Percentiles rank a stretch among this genome's conserved stretches.
These are phyloP conservation scores for Zelopaecilomyces penicillatus DNA, from an alignment of 2,329 filamentous ascomycete genomes.

Conservation along the genomic window DNA sequence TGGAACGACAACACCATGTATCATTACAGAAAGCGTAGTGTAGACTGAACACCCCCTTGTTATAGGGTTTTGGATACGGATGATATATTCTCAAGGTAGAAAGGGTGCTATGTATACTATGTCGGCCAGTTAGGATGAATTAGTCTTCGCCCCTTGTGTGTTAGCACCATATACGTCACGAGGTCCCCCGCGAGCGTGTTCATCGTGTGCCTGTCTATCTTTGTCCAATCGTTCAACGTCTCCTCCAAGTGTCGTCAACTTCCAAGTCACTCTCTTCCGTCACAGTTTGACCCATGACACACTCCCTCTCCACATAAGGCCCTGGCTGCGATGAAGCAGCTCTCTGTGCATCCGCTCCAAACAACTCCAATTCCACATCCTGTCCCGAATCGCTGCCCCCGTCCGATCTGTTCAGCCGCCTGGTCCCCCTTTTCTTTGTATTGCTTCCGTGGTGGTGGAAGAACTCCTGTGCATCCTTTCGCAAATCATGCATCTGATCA, in stretches of 20 bases:
- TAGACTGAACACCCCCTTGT: no score
- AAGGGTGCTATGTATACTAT: no score
- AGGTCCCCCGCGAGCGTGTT: background rate
- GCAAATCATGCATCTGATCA: constrained; percentile 27
- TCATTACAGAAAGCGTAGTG: no score
- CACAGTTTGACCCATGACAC: constrained; percentile 29
- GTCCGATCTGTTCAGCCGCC: constrained; percentile 19
- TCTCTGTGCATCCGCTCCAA: constrained; percentile 12
- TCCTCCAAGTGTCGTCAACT: constrained; percentile 5
- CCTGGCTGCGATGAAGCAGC: constrained; percentile 9
- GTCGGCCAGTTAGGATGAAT: no score
- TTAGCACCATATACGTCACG: no score
- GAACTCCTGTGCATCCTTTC: constrained; percentile 24
- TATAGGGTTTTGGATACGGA: no score
- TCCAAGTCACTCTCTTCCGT: constrained; percentile 25
- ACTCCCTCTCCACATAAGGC: constrained; percentile 23
- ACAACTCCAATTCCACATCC: constrained; percentile 22
- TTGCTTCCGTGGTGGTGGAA: constrained; percentile 17
- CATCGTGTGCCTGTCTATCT: background rate
- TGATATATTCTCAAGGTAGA: no score
- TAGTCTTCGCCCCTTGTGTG: no score
- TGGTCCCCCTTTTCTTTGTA: constrained; percentile 15
- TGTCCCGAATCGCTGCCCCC: constrained; percentile 20
- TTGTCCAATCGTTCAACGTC: background rate
- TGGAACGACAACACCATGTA: no score